These are phyloP conservation scores for Aquilaria malaccensis DNA, from an alignment of 345 rosid species.

Conservation along the genomic window DNA sequence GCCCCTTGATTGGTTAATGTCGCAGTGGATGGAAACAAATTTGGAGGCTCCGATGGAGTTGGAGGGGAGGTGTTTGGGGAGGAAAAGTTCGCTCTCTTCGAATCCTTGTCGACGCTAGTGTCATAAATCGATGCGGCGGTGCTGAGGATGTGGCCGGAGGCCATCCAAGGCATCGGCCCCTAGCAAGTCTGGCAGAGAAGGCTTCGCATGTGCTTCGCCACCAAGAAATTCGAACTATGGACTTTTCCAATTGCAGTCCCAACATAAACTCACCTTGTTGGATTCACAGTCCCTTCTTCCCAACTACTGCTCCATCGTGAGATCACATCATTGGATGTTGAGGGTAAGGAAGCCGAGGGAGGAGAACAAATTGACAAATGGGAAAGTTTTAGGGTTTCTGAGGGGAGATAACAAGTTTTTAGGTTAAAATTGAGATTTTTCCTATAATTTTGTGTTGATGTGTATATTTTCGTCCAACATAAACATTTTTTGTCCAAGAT, in stretches of 20 bases:
- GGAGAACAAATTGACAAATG: too few species aligned
- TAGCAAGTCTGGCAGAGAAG: conserved; percentile 83
- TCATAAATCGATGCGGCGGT: conserved; percentile 61
- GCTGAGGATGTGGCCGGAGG: conserved; percentile 48
- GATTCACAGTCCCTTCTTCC: conserved; percentile 66
- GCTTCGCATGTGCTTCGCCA: conserved; percentile 67
- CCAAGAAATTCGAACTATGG: conserved; percentile 83
- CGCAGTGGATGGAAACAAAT: conserved; percentile 52
- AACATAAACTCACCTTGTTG: conserved; percentile 71
- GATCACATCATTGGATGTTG: too few species aligned
- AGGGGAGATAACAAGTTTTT: too few species aligned
- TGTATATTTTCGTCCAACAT: too few species aligned
- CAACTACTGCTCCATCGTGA: too few species aligned
- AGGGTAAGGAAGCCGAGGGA: too few species aligned
- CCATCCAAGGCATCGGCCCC: conserved; percentile 70
- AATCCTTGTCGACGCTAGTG: conserved; percentile 23
- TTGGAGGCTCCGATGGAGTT: conserved; percentile 13
- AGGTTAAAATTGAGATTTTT: too few species aligned
- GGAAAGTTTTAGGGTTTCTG: too few species aligned
- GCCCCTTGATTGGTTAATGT: conserved; percentile 62
- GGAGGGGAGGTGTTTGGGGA: conserved; percentile 38
- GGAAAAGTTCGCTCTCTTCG: conserved; percentile 29
- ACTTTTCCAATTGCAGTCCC: conserved; percentile 72
- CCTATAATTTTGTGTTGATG: too few species aligned
- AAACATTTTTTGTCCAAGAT: too few species aligned